Percentiles rank a stretch among this genome's conserved stretches.
Evolutionary conservation across 345 rosid genomes (phyloP).

Genomic region (Erodium maritimum): DNA sequence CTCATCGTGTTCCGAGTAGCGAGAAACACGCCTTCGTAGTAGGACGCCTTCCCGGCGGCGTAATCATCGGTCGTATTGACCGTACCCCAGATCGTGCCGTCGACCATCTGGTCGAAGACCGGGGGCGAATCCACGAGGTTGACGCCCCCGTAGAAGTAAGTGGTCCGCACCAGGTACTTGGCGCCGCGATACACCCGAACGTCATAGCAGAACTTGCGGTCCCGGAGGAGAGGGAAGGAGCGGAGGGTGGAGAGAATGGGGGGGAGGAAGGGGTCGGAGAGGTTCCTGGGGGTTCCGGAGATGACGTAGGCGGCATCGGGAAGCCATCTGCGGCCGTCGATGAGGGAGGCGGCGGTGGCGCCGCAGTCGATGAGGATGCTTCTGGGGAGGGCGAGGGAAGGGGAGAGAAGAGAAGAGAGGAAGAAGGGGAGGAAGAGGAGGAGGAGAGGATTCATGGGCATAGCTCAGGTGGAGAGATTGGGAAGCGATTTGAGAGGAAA

Average conservation of each 20-base stretch:
- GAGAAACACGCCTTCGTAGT: slow-evolving; percentile 69
- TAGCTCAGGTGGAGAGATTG: no score
- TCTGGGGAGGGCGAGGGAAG: slow-evolving; percentile 29
- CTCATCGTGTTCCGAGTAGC: slow-evolving; percentile 68
- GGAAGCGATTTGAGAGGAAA: no score
- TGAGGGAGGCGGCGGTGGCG: slow-evolving; percentile 21
- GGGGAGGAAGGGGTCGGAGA: slow-evolving; percentile 17
- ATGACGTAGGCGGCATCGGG: slow-evolving; percentile 40
- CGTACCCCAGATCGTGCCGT: no score
- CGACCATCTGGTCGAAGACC: no score
- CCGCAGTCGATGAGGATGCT: slow-evolving; percentile 71
- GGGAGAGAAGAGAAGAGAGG: slow-evolving; percentile 22
- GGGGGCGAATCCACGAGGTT: no score
- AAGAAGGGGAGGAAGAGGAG: background rate
- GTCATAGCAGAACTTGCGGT: slow-evolving; percentile 19
- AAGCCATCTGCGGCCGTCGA: slow-evolving; percentile 45
- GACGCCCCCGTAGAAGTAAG: no score
- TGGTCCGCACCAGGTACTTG: slow-evolving; percentile 44
- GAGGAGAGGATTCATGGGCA: background rate
- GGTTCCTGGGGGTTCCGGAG: slow-evolving; percentile 34
- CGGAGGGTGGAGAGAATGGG: slow-evolving; percentile 54
- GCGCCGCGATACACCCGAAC: slow-evolving; percentile 6
- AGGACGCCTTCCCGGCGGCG: slow-evolving; percentile 59
- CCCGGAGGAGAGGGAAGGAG: slow-evolving; percentile 51
- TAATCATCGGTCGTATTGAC: no score